These are phyloP conservation scores for Lipomyces spencermartinsiae DNA, from an alignment of 805 yeast species.

Conservation along the genomic window DNA sequence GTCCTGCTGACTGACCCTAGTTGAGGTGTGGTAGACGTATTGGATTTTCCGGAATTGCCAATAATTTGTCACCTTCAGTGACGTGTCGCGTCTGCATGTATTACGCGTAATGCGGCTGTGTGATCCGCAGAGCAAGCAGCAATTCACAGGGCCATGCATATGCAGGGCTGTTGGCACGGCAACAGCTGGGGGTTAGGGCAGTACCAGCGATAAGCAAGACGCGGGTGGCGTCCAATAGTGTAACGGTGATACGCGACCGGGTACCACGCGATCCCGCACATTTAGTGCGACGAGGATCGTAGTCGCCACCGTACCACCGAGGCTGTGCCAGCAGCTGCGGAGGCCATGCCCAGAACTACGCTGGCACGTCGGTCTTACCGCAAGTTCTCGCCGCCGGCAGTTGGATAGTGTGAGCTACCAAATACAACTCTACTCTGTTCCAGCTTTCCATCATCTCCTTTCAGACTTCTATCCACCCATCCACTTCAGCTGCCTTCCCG, in stretches of 20 bases:
- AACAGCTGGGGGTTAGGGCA: background rate
- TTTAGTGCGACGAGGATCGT: background rate
- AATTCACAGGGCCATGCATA: background rate
- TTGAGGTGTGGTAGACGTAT: no score
- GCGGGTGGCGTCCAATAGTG: background rate
- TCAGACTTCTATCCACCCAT: background rate
- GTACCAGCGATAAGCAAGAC: background rate
- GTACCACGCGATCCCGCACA: background rate
- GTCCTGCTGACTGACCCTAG: no score
- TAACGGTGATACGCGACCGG: background rate
- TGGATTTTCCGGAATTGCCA: no score
- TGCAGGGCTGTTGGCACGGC: slow-evolving; percentile 7
- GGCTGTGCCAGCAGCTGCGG: background rate
- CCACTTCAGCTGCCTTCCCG: background rate
- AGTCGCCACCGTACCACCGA: background rate
- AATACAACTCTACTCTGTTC: background rate
- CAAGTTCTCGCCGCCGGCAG: slow-evolving; percentile 1
- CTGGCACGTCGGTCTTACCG: background rate
- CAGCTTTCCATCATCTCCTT: background rate
- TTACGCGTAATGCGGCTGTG: background rate
- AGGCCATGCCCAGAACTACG: background rate
- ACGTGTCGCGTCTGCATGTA: background rate
- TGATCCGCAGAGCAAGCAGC: background rate
- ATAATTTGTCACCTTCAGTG: background rate
- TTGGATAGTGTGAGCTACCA: background rate